phyloP scores from a whole-genome alignment of 768 basidiomycete species.

The Bullera alba region DNA sequence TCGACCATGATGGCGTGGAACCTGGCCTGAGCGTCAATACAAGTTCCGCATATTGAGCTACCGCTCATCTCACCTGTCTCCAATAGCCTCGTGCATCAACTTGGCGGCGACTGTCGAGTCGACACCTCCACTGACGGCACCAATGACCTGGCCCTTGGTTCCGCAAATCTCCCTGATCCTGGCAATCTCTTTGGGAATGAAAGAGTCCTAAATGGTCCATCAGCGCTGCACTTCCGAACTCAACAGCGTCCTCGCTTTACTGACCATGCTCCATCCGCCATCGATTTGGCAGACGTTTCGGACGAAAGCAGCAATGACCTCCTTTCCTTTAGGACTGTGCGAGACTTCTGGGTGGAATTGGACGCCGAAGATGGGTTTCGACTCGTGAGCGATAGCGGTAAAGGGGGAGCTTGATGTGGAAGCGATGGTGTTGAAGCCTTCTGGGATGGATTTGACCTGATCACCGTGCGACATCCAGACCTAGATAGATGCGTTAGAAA shows the following conservation, averaged over 20 bases:
- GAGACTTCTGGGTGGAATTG: constrained; percentile 99
- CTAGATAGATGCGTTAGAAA: constrained; percentile 51
- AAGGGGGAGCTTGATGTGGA: constrained; percentile 79
- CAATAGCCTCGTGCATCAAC: constrained; percentile 99
- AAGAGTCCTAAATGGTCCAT: constrained; percentile 63
- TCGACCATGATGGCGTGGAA: constrained; percentile 99
- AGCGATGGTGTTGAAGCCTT: constrained; percentile 80
- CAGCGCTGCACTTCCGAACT: background rate
- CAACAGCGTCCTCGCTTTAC: constrained; percentile 3
- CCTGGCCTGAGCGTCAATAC: constrained; percentile 49
- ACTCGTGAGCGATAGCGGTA: constrained; percentile 85
- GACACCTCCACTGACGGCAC: constrained; percentile 94
- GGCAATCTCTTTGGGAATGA: constrained; percentile 91
- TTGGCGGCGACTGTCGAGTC: constrained; percentile 98
- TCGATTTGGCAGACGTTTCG: constrained; percentile 73
- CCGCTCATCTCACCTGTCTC: constrained; percentile 61
- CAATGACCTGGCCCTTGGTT: constrained; percentile 88
- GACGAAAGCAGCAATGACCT: constrained; percentile 79
- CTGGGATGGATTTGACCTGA: constrained; percentile 72
- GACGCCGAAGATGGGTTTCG: constrained; percentile 86
- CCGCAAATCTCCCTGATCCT: constrained; percentile 94
- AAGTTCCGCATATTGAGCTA: background rate
- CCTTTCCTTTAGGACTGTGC: constrained; percentile 80
- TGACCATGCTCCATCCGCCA: constrained; percentile 88
- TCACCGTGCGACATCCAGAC: constrained; percentile 99